A percentile compares a stretch with the other conserved stretches of the same genome.
phyloP scores from a whole-genome alignment of 2,329 filamentous ascomycete genomes.

The Grosmannia huntii region DNA sequence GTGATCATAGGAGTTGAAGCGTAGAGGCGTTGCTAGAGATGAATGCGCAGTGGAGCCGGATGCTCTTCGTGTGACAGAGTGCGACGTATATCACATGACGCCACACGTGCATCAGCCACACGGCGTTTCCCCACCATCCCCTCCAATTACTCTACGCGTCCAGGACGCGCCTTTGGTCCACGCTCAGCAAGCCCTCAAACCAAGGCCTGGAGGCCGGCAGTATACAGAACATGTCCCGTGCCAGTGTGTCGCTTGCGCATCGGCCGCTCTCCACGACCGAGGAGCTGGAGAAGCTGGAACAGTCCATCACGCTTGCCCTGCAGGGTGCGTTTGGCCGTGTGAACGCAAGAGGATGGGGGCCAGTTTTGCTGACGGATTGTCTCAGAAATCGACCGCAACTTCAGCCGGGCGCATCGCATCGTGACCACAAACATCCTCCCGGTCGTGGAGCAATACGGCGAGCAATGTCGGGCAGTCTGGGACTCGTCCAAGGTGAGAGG shows the following conservation, averaged over 20 bases:
- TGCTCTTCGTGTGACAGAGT: not conserved
- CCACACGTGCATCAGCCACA: not conserved
- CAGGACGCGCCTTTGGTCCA: not conserved
- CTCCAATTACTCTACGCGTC: not conserved
- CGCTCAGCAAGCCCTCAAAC: not conserved
- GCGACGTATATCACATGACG: too few species aligned
- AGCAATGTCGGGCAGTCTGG: conserved; percentile 90
- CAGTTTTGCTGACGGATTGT: not conserved
- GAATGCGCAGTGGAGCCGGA: not conserved
- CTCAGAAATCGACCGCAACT: conserved; percentile 94
- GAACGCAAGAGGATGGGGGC: not conserved
- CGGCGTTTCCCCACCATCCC: not conserved
- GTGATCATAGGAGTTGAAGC: not conserved
- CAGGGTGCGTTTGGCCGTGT: conserved; percentile 50
- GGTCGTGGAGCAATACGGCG: conserved; percentile 87
- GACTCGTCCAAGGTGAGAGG: conserved; percentile 72
- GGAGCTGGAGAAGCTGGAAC: conserved; percentile 89
- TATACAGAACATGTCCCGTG: conserved; percentile 31
- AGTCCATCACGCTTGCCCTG: conserved; percentile 89
- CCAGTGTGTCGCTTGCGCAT: conserved; percentile 28
- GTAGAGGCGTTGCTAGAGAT: not conserved
- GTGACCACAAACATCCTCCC: conserved; percentile 89
- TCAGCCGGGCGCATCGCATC: conserved; percentile 90
- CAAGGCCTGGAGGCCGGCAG: not conserved
- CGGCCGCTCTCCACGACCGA: conserved; percentile 70